Base-by-base conservation (phyloP, 345 rosid genomes). In the Crucihimalaya himalaica region DNA sequence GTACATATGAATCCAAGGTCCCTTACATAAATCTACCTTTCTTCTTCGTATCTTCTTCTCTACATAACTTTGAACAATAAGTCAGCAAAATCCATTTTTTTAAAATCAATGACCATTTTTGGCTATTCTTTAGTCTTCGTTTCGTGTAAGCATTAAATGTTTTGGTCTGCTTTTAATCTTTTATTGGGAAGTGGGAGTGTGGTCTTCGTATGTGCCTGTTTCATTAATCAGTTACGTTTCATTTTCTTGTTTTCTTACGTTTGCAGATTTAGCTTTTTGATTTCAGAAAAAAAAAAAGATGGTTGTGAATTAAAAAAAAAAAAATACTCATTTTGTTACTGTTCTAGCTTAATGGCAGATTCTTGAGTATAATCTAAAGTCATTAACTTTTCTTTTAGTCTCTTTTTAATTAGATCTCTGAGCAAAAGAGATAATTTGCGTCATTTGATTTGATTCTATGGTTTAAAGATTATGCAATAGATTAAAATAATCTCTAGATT, bases 91-190 rank as follows among this genome's bases (percentile, higher is more conserved):
- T 61, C 13, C 63, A 66, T 15, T 28, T 48, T 8, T 0, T 1
- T 1, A 2, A 0, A 6, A n/a, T 8, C 59, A 5, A 56, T 16
- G 11, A 16, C 28, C 71, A 64, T 7, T 25, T 39, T 27, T 59
- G 47, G 20, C 18, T 27, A 29, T 56, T 51, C 39, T 60, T 57
- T 52, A 18, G 68, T 39, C 79, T 75, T 68, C 40, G 42, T 61
- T 68, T 37, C 74, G 50, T 68, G 79, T 68, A 75, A 75, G 79
- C 74, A 75, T 60, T 75, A 31, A 68, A 60, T 75, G 57, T 61
- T 32, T 5, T 34, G 37, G 37, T 34, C 37, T 34, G 37, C 10
- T 66, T 63, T 34, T 29, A 29, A 1, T 35, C 12, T 6, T 74
- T 42, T 37, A 68, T 59, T 75, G 79, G 79, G 79, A 68, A 51